Evolutionary conservation across 2,329 filamentous ascomycete species (phyloP), one percentile per base, ranked within the genome.

Genomic region (Beauveria pseudobassiana): DNA sequence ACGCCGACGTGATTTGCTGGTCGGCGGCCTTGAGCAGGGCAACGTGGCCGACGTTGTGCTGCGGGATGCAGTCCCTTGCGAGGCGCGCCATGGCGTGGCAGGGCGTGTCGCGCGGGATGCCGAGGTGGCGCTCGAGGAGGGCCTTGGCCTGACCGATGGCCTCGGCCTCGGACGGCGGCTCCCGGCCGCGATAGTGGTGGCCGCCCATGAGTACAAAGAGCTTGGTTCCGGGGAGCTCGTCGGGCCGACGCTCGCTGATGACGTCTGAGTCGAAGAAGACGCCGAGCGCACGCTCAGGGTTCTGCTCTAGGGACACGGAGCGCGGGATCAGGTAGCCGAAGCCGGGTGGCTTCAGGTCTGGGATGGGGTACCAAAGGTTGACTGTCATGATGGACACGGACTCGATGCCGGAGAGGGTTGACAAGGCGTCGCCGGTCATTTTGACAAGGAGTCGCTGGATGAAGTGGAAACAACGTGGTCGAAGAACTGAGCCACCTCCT

Each of bases 191-290:
- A 71, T 91, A 98, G 83, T 90, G 91, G 75, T 97, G 92, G 1
- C 95, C 95, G 63, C 95, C 95, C 62, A 99, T 79, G 86, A 99
- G 96, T 67, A 98, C 90, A 18, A 93, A 96, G 59, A 98, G 75
- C 73, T 96, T 96, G 16, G 91, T 96, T 26, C 90, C 91, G 42
- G 66, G 65, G n/a, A 74, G 73, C 64, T 75, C 73, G 70, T 88
- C 84, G 67, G 83, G 80, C 20, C 81, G 82, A 54, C 74, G 69
- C 26, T 45, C 45, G 49, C 67, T 65, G 60, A 70, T 65, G 34
- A 76, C 82, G 65, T 91, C 86, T 2, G 87, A 90, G 74, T 96
- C 92, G 74, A 98, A 98, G 63, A 98, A 89, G 58, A 98, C 93
- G 64, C 95, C 95, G 6, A 99, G 85, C 0, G 88, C 90, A 64